Conservation (phyloP, 495 filamentous ascomycete genomes). For the Usnea hakonensis region DNA sequence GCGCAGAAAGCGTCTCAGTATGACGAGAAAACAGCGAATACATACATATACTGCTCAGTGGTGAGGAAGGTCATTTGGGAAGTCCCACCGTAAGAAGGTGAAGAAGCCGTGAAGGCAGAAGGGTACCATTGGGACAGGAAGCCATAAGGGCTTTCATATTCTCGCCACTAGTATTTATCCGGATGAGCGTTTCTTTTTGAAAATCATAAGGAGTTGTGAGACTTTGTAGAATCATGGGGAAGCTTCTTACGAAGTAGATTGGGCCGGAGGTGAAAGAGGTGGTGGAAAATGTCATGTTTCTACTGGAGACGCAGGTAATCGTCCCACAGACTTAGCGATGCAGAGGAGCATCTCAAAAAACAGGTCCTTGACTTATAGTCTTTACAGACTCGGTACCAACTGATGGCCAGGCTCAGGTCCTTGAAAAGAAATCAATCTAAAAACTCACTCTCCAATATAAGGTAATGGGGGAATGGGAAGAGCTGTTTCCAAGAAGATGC, state of each 20-base stretch:
- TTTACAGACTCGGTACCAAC: no score
- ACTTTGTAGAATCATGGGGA: not conserved
- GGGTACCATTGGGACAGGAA: constrained; percentile 36
- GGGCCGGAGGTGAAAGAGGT: constrained; percentile 15
- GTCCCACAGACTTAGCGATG: no score
- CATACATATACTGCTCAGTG: constrained; percentile 41
- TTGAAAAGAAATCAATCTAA: no score
- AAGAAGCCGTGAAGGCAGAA: constrained; percentile 27
- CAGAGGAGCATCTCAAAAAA: no score
- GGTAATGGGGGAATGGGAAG: not conserved
- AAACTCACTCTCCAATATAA: no score
- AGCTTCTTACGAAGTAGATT: constrained; percentile 28
- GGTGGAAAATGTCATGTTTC: not conserved
- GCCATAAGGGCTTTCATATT: constrained; percentile 26
- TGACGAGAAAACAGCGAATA: no score
- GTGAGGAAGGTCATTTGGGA: constrained; percentile 24
- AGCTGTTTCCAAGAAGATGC: not conserved
- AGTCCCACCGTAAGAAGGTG: not conserved
- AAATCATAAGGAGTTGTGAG: not conserved
- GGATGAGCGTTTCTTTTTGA: not conserved
- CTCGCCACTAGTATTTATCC: constrained; percentile 19
- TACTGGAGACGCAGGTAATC: not conserved
- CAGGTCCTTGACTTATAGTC: no score
- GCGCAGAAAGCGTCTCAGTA: no score
- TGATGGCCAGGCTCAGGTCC: no score